Base-by-base conservation (phyloP, 1,284 basidiomycete species). In the Wolfiporia cocos region DNA sequence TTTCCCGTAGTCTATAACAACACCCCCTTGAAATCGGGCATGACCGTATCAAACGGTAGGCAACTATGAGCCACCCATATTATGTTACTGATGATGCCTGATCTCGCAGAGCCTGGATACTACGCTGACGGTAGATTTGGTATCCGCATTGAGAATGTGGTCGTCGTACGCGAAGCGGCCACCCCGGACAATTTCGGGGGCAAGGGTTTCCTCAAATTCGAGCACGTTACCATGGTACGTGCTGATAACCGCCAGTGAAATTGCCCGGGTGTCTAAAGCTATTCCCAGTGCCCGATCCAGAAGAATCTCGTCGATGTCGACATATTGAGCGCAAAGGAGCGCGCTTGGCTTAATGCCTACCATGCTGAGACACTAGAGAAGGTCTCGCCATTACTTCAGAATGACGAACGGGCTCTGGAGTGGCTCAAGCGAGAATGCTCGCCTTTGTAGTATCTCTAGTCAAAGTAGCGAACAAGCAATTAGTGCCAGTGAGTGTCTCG, bases 41-140 rank as follows among this genome's bases (percentile, higher is more conserved):
- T 93, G 86, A 90, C 89, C 0, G 71, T 96, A 26, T 92, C 90
- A 0, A 95, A 96, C 58, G 90, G 78, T 77, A 39, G 20, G 62
- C 32, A 6, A 5, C 5, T 9, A 20, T 18, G 15, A 20, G 18
- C 18, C 9, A 15, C 9, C 18, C 11, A 7, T 11, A 21, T 36
- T 15, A 6, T 18, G 15, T 11, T 7, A 10, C 5, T 15, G 15
- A 12, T 21, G 18, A 19, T 37, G 5, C 23, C 5, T 19, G 26
- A 28, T 34, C 6, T 5, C 26, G 9, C 48, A 78, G 81, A 99
- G 56, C 95, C 95, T 0, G 95, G 92, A 2, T 99, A 91, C 64
- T 96, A 97, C 62, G 81, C 81, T 14, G 93, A 97, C 54, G 95
- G 93, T 4, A 70, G 77, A 45, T 99, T 86, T 59, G 95, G 95